phyloP scores from a whole-genome alignment of 352 stramenopile genomes.

The Globisporangium acanthophoron region DNA sequence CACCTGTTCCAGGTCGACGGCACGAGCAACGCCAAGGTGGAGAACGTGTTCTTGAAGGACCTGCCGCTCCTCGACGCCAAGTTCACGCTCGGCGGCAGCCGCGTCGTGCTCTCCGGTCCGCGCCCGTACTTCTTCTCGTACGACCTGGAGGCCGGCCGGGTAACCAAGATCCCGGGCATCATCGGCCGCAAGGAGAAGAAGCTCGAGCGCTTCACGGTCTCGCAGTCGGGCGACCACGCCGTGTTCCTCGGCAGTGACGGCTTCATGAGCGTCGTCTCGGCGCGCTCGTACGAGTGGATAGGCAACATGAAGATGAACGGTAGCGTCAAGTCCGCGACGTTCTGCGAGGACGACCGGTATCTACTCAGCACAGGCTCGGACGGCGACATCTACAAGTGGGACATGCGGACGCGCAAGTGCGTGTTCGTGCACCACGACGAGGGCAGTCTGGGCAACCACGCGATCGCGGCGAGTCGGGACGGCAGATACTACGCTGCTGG shows the following conservation, averaged over 20 bases:
- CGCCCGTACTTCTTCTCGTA: conserved; percentile 97
- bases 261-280: conserved; percentile 92
- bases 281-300: conserved; percentile 91
- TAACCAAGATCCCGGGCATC: conserved; percentile 89
- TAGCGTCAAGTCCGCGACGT: conserved; percentile 82
- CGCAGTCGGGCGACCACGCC: conserved; percentile 83
- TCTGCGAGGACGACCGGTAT: conserved; percentile 90
- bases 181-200: conserved; percentile 89
- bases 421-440: conserved; percentile 78
- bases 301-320: conserved; percentile 97
- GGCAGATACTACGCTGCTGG: conserved; percentile 89
- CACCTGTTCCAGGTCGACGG: conserved; percentile 92
- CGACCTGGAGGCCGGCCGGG: conserved; percentile 90
- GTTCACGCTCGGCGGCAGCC: conserved; percentile 73
- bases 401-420: conserved; percentile 84
- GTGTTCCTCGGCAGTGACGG: conserved; percentile 95
- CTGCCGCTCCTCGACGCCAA: conserved; percentile 84
- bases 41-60: conserved; percentile 89
- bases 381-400: conserved; percentile 96
- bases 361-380: conserved; percentile 93
- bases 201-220: conserved; percentile 89
- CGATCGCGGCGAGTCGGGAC: conserved; percentile 55
- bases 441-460: conserved; percentile 83
- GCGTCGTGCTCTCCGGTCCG: conserved; percentile 90
- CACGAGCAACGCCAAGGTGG: conserved; percentile 82